Evolutionary conservation across 1,139 yeast species (phyloP).

Genomic region (Blastobotrys ciferrii): DNA sequence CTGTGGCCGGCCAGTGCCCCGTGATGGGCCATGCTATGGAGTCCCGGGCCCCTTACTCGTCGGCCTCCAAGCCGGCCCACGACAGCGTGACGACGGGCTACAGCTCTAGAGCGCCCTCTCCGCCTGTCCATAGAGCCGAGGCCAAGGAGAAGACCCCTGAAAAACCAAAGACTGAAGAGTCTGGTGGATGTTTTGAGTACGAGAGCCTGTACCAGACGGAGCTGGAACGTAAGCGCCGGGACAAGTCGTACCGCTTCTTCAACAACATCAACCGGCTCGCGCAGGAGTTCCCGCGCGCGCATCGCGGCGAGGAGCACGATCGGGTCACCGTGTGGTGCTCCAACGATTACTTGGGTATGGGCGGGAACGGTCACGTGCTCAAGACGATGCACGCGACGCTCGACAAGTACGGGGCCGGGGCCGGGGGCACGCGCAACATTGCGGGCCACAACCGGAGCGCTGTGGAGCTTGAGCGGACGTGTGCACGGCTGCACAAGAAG

Average conservation of each 20-base stretch:
- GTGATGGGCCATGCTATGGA: conserved; percentile 79
- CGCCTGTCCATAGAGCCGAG: too few species aligned
- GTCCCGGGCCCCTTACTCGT: conserved; percentile 45
- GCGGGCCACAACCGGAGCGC: conserved; percentile 97
- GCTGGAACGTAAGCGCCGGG: conserved; percentile 69
- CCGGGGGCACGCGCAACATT: conserved; percentile 98
- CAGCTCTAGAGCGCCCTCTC: too few species aligned
- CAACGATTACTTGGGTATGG: conserved; percentile 95
- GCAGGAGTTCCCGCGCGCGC: conserved; percentile 89
- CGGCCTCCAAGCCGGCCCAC: conserved; percentile 51
- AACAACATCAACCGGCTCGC: conserved; percentile 97
- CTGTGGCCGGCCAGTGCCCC: conserved; percentile 77
- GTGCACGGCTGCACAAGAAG: conserved; percentile 89
- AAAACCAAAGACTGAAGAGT: conserved; percentile 14
- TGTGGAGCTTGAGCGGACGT: conserved; percentile 74
- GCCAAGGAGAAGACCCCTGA: conserved; percentile 13
- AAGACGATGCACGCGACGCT: conserved; percentile 75
- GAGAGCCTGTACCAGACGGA: conserved; percentile 61
- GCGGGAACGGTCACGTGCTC: conserved; percentile 70
- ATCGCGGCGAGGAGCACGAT: conserved; percentile 63
- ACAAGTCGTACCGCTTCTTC: conserved; percentile 91
- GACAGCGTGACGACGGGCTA: too few species aligned
- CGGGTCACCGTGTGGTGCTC: conserved; percentile 99
- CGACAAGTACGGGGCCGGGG: conserved; percentile 94
- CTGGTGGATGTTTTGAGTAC: conserved; percentile 53